phyloP scores from a whole-genome alignment of 164 flowering plant genomes.

The Umbellularia californica region DNA sequence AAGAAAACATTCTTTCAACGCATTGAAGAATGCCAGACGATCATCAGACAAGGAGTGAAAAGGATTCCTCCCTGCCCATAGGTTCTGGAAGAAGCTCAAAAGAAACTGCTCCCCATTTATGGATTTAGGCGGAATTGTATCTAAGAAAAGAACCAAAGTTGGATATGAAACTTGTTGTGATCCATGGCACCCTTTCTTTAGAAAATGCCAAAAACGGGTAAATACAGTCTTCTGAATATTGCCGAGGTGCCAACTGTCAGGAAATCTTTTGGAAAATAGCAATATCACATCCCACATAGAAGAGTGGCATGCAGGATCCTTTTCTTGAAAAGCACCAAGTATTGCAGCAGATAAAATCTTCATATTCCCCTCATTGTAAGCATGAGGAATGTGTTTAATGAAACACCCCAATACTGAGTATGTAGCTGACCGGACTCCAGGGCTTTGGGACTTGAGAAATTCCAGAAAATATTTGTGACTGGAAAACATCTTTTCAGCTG shows the following conservation, averaged over 20 bases:
- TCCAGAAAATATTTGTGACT: slow-evolving; percentile 60
- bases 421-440: slow-evolving; percentile 68
- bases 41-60: slow-evolving; percentile 35
- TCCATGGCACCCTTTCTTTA: slow-evolving; percentile 92
- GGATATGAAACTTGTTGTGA: slow-evolving; percentile 88
- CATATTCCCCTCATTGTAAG: slow-evolving; percentile 57
- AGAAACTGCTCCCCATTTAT: slow-evolving; percentile 55
- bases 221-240: slow-evolving; percentile 60
- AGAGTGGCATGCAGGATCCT: slow-evolving; percentile 77
- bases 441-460: slow-evolving; percentile 63
- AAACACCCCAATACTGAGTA: slow-evolving; percentile 68
- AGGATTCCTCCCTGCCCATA: slow-evolving; percentile 78
- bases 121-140: slow-evolving; percentile 50
- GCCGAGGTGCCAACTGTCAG: slow-evolving; percentile 59
- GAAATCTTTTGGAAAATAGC: slow-evolving; percentile 61
- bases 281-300: slow-evolving; percentile 86
- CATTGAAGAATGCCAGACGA: slow-evolving; percentile 51
- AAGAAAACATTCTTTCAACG: slow-evolving; percentile 71
- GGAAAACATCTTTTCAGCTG: slow-evolving; percentile 58
- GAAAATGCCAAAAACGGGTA: slow-evolving; percentile 69
- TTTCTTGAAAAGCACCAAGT: slow-evolving; percentile 91
- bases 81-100: slow-evolving; percentile 57
- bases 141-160: slow-evolving; percentile 56
- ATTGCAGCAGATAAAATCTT: slow-evolving; percentile 51
- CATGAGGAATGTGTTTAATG: slow-evolving; percentile 61